Percentiles rank a stretch among this genome's conserved stretches.
Evolutionary conservation across 148 eudicot genomes (phyloP).

Genomic region (Rhododendron ovatum): DNA sequence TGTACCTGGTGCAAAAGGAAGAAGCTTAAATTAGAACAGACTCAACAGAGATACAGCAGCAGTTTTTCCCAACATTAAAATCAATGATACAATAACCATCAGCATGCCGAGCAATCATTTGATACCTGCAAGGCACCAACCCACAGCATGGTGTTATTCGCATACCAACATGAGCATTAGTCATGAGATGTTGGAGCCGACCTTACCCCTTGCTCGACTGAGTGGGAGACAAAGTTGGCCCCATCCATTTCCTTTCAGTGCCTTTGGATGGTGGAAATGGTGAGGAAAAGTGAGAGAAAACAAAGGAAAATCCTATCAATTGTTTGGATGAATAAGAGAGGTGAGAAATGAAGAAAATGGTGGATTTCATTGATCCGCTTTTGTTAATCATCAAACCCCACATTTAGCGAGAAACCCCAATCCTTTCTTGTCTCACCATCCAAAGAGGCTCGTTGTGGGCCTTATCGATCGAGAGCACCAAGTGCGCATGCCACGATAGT

Average conservation of each 20-base stretch:
- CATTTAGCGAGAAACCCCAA: neutral
- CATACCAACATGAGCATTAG: neutral
- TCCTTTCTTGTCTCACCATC: neutral
- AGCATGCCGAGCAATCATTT: neutral
- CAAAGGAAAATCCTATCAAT: neutral
- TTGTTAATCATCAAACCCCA: neutral
- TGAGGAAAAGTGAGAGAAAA: neutral
- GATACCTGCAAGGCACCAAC: neutral
- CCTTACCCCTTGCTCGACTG: neutral
- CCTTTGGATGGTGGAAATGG: neutral
- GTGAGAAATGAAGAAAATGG: neutral
- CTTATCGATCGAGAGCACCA: no score
- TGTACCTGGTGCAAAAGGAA: conserved; percentile 59
- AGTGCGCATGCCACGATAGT: neutral
- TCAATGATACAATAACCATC: neutral
- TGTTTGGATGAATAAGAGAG: neutral
- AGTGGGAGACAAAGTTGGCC: neutral
- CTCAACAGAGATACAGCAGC: neutral
- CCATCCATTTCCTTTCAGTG: neutral
- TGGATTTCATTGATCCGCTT: neutral
- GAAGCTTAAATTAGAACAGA: neutral
- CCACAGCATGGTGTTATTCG: neutral
- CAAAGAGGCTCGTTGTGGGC: neutral
- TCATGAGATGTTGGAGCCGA: neutral
- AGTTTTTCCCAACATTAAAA: neutral